Percentiles rank a stretch among this genome's conserved stretches.
Evolutionary conservation across 129 eudicot species (phyloP).

Genomic region (Lactuca saligna): DNA sequence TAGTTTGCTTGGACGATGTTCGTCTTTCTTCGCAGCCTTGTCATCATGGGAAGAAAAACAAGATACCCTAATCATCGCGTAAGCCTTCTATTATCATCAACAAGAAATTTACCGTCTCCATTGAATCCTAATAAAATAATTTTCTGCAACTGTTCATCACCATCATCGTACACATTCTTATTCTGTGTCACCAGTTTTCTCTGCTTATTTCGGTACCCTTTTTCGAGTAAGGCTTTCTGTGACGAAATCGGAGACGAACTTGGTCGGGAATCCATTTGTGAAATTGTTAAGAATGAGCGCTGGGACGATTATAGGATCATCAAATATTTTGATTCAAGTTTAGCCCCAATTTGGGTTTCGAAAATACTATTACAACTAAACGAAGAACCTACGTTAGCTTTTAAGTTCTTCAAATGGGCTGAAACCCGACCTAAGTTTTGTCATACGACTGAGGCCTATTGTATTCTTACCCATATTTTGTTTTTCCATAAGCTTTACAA

Average conservation of each 20-base stretch:
- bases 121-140: neutral
- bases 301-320: slow-evolving; percentile 76
- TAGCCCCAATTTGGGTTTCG: slow-evolving; percentile 67
- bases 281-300: slow-evolving; percentile 51
- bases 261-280: slow-evolving; percentile 43
- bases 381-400: slow-evolving; percentile 62
- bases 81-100: slow-evolving; percentile 39
- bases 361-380: slow-evolving; percentile 51
- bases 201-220: slow-evolving; percentile 45
- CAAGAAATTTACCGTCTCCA: slow-evolving; percentile 7
- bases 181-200: slow-evolving; percentile 46
- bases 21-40: slow-evolving; percentile 49
- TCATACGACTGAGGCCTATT: slow-evolving; percentile 68
- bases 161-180: slow-evolving; percentile 31
- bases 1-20: slow-evolving; percentile 51
- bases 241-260: slow-evolving; percentile 29
- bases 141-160: slow-evolving; percentile 16
- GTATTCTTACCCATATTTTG: slow-evolving; percentile 74
- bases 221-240: slow-evolving; percentile 32
- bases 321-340: slow-evolving; percentile 46
- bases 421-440: slow-evolving; percentile 50
- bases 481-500: slow-evolving; percentile 61
- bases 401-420: slow-evolving; percentile 71
- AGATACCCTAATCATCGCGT: slow-evolving; percentile 43
- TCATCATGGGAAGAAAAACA: slow-evolving; percentile 45